These are phyloP conservation scores for Rhynchospora breviuscula DNA, from an alignment of 176 grass and related monocot genomes.

Conservation along the genomic window DNA sequence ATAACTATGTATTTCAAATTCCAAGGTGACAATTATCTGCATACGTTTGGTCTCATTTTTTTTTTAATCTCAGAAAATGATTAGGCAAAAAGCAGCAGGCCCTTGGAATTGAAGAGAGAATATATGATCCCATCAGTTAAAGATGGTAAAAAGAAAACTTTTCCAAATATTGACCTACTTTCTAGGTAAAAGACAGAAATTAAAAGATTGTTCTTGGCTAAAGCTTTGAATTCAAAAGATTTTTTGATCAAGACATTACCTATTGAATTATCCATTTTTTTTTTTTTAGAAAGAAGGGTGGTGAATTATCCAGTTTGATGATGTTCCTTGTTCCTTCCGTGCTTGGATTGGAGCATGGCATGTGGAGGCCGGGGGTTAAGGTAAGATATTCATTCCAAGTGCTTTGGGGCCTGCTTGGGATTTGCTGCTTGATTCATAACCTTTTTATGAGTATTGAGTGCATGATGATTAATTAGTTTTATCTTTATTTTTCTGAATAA, in stretches of 20 bases:
- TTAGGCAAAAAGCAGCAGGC: not conserved
- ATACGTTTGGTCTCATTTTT: not conserved
- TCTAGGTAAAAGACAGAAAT: not conserved
- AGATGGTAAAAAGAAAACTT: not conserved
- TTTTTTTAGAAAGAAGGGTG: too few species aligned
- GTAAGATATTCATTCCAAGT: too few species aligned
- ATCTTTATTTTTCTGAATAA: not conserved
- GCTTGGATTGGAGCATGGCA: not conserved
- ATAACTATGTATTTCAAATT: not conserved
- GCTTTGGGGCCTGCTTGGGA: not conserved
- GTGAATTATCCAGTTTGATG: not conserved
- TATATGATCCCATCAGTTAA: constrained; percentile 1
- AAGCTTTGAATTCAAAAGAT: not conserved
- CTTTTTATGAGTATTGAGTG: not conserved
- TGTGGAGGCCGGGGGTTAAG: not conserved
- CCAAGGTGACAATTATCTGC: not conserved
- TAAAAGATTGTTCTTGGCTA: not conserved
- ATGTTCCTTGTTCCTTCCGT: not conserved
- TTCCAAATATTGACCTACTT: constrained; percentile 13
- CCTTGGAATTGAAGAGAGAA: not conserved
- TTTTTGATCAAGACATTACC: not conserved
- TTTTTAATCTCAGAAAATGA: not conserved
- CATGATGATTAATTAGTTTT: constrained; percentile 3
- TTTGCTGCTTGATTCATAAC: not conserved
- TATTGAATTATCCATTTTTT: not conserved